Conservation (phyloP, 306 rosid genomes). For the Rubus parviflorus region DNA sequence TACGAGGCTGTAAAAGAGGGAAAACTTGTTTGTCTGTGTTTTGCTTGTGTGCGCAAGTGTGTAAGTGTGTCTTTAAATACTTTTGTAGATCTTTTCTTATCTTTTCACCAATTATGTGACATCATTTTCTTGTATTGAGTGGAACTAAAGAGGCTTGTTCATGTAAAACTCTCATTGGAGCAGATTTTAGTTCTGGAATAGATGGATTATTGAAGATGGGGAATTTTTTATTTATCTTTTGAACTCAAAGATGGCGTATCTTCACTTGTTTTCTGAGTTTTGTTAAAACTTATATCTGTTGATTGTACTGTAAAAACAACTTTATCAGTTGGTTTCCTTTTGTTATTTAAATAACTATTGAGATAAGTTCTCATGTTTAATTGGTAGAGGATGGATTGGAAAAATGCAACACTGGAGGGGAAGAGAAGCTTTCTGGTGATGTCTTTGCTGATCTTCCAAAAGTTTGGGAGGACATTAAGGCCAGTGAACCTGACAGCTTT, state of each 20-base stretch:
- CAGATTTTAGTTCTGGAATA: neutral
- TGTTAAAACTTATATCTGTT: neutral
- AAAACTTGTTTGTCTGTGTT: neutral
- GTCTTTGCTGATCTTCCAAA: constrained; percentile 38
- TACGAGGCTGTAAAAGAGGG: neutral
- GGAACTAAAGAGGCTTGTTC: neutral
- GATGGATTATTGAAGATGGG: neutral
- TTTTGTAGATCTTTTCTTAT: neutral
- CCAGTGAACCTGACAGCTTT: constrained; percentile 42
- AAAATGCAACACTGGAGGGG: constrained; percentile 40
- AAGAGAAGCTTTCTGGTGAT: constrained; percentile 47
- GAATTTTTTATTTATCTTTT: neutral
- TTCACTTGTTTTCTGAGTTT: neutral
- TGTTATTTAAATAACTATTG: constrained; percentile 24
- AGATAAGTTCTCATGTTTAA: constrained; percentile 37
- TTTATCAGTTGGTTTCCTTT: constrained; percentile 4
- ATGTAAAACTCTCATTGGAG: neutral
- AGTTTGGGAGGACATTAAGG: constrained; percentile 42
- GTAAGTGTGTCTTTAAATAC: neutral
- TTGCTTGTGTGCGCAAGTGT: neutral
- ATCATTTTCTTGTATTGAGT: neutral
- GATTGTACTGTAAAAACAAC: neutral
- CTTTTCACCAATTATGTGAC: neutral
- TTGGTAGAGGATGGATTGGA: constrained; percentile 57
- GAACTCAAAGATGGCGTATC: neutral